Evolutionary conservation across 1,284 basidiomycete species (phyloP), one percentile per base, ranked within the genome.

Genomic region (Stygiomarasmius scandens): DNA sequence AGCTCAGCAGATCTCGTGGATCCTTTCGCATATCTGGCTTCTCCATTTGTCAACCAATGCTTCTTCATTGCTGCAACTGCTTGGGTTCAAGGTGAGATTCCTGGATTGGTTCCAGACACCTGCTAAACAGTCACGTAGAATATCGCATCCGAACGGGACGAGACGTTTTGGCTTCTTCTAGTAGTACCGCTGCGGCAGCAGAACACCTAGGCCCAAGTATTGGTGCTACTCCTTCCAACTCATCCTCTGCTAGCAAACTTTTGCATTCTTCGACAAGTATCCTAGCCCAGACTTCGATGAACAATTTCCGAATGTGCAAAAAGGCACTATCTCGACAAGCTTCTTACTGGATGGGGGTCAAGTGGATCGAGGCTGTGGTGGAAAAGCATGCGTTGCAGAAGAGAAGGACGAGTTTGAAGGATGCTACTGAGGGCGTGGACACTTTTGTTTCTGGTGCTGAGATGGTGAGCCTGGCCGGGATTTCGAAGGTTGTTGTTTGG

Each of bases 31-130:
- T 56, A 56, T 23, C 27, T 56, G 25, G 58, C 58, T 11, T 56
- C 51, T 16, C 58, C 58, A 14, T 60, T 60, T 25, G 58, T 60
- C 10, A 60, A 56, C 34, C 58, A 60, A 44, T 60, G 58, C 36
- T 50, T 60, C n/a, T 60, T 60, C 41, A 53, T 60, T 16, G 54
- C 58, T 25, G 58, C 55, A 9, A 56, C 50, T 50, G 58, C 58
- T 10, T 60, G 55, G 54, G 51, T 60, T n/a, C 58, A 56, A 56
- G 58, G 58, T 60, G 25, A 52, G 43, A 22, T 16, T 19, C 48
- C 23, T n/a, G 4, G 9, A 20, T 44, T 43, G n/a, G 9, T 29
- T 5, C 34, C 27, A 44, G 5, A 6, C n/a, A 2, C 16, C 20
- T 16, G 14, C 22, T 43, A 10, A 24, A n/a, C 10, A 27, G 23